These are phyloP conservation scores for Sarocladium kiliense DNA, from an alignment of 2,329 filamentous ascomycete genomes.

Conservation along the genomic window DNA sequence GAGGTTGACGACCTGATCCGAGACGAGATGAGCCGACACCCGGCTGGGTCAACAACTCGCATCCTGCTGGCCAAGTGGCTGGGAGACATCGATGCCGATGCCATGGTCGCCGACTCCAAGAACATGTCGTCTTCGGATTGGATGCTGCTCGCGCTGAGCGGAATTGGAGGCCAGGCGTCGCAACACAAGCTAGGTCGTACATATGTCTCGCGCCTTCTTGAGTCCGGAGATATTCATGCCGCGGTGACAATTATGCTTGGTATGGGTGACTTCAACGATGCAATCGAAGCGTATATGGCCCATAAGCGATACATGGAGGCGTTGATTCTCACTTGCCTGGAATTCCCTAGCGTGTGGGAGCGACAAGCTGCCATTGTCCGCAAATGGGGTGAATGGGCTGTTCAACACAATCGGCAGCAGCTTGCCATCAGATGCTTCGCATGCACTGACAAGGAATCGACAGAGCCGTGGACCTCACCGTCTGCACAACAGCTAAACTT, in stretches of 20 bases:
- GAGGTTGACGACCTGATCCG: slow-evolving; percentile 76
- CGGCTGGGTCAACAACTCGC: slow-evolving; percentile 66
- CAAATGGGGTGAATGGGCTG: slow-evolving; percentile 92
- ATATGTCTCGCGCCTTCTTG: slow-evolving; percentile 84
- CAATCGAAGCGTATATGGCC: slow-evolving; percentile 92
- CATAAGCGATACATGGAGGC: slow-evolving; percentile 92
- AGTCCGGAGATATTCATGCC: slow-evolving; percentile 85
- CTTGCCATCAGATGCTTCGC: slow-evolving; percentile 91
- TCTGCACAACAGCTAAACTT: slow-evolving; percentile 61
- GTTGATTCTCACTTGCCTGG: slow-evolving; percentile 77
- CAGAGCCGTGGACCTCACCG: slow-evolving; percentile 84
- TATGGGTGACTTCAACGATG: slow-evolving; percentile 87
- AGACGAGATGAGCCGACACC: slow-evolving; percentile 77
- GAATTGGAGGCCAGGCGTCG: slow-evolving; percentile 69
- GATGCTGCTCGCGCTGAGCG: slow-evolving; percentile 91
- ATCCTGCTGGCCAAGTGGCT: slow-evolving; percentile 91
- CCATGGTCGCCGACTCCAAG: slow-evolving; percentile 73
- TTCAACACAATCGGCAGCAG: slow-evolving; percentile 81
- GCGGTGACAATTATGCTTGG: slow-evolving; percentile 90
- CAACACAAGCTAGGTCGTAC: slow-evolving; percentile 87
- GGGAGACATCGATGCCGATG: slow-evolving; percentile 74
- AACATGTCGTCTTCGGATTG: slow-evolving; percentile 93
- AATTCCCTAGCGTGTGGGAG: slow-evolving; percentile 83
- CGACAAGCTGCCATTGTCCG: slow-evolving; percentile 81
- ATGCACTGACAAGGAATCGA: slow-evolving; percentile 79